Percentiles rank a stretch among this genome's conserved stretches.
These are phyloP conservation scores for Hypericum perforatum DNA, from an alignment of 345 rosid species.

Conservation along the genomic window DNA sequence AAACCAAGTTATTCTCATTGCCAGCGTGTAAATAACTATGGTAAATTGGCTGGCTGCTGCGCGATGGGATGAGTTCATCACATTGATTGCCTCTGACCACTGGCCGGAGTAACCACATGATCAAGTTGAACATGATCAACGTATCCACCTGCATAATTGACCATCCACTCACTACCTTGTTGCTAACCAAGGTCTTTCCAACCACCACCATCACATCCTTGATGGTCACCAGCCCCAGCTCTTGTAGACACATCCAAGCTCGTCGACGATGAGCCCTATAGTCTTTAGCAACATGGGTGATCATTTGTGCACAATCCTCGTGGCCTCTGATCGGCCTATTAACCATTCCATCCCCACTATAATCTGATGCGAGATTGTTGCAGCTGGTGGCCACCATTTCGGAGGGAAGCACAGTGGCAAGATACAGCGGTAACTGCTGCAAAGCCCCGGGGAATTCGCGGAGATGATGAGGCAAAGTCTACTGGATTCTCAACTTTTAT, in stretches of 20 bases:
- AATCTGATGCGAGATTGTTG: constrained; percentile 5
- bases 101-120: too few relatives aligned
- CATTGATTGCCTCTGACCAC: too few relatives aligned
- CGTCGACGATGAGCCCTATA: not conserved
- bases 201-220: constrained; percentile 13
- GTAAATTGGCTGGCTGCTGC: constrained; percentile 19
- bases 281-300: too few relatives aligned
- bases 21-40: not conserved
- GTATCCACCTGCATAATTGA: constrained; percentile 30
- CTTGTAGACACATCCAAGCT: constrained; percentile 7
- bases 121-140: too few relatives aligned
- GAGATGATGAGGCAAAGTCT: too few relatives aligned
- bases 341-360: constrained; percentile 15
- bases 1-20: constrained; percentile 12
- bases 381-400: constrained; percentile 16
- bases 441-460: too few relatives aligned
- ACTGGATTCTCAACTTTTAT: too few relatives aligned
- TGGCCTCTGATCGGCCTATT: not conserved
- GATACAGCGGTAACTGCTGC: too few relatives aligned
- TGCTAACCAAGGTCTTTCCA: constrained; percentile 25
- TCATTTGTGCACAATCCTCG: not conserved
- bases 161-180: constrained; percentile 31
- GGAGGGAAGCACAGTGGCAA: constrained; percentile 11
- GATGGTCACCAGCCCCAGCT: constrained; percentile 19
- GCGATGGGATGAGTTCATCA: constrained; percentile 8